Conservation (phyloP, 1,284 basidiomycete species). For the Ustilago bromivora region DNA sequence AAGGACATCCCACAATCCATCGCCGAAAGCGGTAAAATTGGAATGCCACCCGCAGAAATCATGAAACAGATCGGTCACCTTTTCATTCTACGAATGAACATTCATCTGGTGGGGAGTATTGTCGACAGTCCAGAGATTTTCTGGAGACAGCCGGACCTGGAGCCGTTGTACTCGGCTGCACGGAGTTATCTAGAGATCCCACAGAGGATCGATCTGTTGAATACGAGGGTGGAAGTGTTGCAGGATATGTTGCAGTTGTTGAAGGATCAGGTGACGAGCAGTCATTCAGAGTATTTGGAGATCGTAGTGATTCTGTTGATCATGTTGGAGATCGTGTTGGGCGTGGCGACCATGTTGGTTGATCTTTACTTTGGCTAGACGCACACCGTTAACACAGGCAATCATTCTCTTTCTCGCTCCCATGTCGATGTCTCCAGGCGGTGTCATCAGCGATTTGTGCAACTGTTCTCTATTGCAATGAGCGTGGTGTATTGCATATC, state of each 20-base stretch:
- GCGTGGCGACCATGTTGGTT: slow-evolving; percentile 68
- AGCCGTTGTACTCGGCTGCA: slow-evolving; percentile 93
- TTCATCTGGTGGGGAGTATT: slow-evolving; percentile 94
- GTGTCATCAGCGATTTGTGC: too few relatives aligned
- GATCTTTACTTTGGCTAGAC: slow-evolving; percentile 65
- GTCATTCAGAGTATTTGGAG: slow-evolving; percentile 92
- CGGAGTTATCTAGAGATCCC: slow-evolving; percentile 88
- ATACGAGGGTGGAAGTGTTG: slow-evolving; percentile 90
- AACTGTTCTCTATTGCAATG: not conserved
- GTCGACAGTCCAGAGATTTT: slow-evolving; percentile 95
- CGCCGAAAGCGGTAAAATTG: slow-evolving; percentile 91
- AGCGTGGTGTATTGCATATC: not conserved
- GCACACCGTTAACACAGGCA: not conserved
- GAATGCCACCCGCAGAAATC: slow-evolving; percentile 78
- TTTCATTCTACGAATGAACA: slow-evolving; percentile 92
- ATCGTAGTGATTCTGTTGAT: slow-evolving; percentile 94
- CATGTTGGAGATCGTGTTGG: slow-evolving; percentile 79
- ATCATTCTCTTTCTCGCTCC: not conserved
- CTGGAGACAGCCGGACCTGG: slow-evolving; percentile 84
- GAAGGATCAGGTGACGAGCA: slow-evolving; percentile 91
- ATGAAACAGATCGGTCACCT: slow-evolving; percentile 94
- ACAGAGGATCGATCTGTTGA: slow-evolving; percentile 90
- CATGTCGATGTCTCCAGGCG: too few relatives aligned
- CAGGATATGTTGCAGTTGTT: slow-evolving; percentile 97
- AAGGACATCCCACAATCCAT: slow-evolving; percentile 95